A percentile compares a stretch with the other conserved stretches of the same genome.
Conservation (phyloP, 495 filamentous ascomycete genomes). For the Lasiosphaeria miniovina region DNA sequence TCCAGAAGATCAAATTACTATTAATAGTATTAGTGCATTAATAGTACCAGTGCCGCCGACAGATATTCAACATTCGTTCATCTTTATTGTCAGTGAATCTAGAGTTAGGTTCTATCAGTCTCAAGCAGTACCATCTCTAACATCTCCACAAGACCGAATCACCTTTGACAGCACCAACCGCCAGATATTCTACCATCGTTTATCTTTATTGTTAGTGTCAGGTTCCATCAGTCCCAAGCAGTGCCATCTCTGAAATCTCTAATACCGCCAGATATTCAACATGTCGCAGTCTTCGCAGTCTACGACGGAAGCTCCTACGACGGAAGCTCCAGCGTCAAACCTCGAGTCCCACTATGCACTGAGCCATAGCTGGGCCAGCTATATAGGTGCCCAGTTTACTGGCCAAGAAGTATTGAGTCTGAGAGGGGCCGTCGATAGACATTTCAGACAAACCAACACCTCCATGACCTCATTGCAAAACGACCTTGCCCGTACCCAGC, state of each 20-base stretch:
- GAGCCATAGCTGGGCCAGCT: conserved; percentile 24
- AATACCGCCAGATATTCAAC: conserved; percentile 8
- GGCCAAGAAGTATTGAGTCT: conserved; percentile 20
- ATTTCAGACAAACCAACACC: conserved; percentile 12
- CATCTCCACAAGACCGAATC: too few relatives aligned
- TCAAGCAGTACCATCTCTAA: too few relatives aligned
- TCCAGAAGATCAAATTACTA: too few relatives aligned
- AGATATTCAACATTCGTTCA: too few relatives aligned
- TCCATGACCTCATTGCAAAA: conserved; percentile 17
- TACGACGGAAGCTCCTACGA: conserved; percentile 9
- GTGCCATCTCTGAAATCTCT: neutral
- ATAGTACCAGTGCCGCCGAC: too few relatives aligned
- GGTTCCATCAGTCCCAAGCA: conserved; percentile 1
- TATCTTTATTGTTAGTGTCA: neutral
- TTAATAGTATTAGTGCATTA: too few relatives aligned
- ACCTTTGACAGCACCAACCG: neutral
- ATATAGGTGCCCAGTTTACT: conserved; percentile 26
- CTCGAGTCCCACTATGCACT: conserved; percentile 20
- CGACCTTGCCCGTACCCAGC: conserved; percentile 13
- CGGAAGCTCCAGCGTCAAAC: conserved; percentile 11
- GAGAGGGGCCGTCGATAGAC: conserved; percentile 17
- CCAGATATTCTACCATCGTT: conserved; percentile 3
- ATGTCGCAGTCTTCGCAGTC: conserved; percentile 3
- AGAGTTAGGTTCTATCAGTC: neutral
- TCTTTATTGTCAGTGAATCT: conserved; percentile 2